Evolutionary conservation across 768 basidiomycete species (phyloP), one percentile per base, ranked within the genome.

Genomic region (Wakefieldia striispora): DNA sequence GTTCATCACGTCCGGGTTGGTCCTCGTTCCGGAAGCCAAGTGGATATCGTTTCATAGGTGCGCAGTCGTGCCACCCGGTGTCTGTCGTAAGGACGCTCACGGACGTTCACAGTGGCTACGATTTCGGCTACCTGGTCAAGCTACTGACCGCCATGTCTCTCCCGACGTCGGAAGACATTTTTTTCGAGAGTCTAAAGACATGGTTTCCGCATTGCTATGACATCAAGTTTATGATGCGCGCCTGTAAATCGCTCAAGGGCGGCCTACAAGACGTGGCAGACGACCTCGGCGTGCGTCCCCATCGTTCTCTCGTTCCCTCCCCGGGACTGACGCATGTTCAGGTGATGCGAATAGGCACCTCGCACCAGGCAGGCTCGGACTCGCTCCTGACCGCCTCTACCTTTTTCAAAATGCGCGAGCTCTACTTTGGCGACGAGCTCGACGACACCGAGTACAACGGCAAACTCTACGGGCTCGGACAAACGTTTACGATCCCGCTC

Each of bases 21-120:
- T 99, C 14, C 69, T 98, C 57, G 74, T 84, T 31, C 82, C 86
- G 29, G 91, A 97, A 40, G 89, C 90, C 27, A 93, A 81, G 69
- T 99, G 95, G 95, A 88, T 98, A 66, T 95, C 93, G 10, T 99
- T 97, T 66, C 97, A 97, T 66, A 94, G 91, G 95, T 94, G 62
- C 65, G 87, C 14, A 8, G 26, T 27, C 26, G 26, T n/a, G n/a
- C n/a, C n/a, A n/a, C n/a, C n/a, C n/a, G n/a, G n/a, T n/a, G n/a
- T 3, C 26, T 29, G 29, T 12, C 29, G 11, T 12, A 12, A n/a
- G 11, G 29, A 12, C 2, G 5, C 8, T 6, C 26, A 23, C 23
- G 23, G 3, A 20, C 14, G 12, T 21, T 8, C 46, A 45, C 63
- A 98, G 95, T 69, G 97, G 95, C 42, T 98, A 98, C 70, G 97